Evolutionary conservation across 306 rosid species (phyloP).

Genomic region (Glycine soja): DNA sequence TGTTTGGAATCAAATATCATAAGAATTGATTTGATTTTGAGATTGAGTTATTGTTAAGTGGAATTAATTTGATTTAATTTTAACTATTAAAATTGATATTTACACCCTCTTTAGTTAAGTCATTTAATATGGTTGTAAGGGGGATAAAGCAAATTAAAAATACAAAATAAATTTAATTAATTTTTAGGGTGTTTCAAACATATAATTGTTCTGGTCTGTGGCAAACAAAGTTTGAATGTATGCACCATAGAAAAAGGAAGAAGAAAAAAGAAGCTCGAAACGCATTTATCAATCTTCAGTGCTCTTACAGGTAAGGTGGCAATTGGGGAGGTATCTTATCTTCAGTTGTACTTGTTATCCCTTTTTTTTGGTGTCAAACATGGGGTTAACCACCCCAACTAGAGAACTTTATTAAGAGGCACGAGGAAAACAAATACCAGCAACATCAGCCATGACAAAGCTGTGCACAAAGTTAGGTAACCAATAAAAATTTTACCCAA

Average conservation of each 20-base stretch:
- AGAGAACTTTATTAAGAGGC: too few relatives aligned
- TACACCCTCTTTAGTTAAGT: not conserved
- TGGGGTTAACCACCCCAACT: too few relatives aligned
- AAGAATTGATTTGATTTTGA: not conserved
- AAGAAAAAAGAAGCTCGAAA: not conserved
- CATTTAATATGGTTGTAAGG: not conserved
- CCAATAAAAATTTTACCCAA: too few relatives aligned
- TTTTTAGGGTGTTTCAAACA: not conserved
- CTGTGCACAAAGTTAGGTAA: too few relatives aligned
- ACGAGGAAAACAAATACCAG: too few relatives aligned
- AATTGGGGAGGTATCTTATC: not conserved
- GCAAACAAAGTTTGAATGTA: not conserved
- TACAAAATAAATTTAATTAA: not conserved
- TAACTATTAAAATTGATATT: not conserved
- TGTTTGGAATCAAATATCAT: not conserved
- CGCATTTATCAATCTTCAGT: not conserved
- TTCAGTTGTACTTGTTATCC: not conserved
- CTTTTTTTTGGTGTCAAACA: too few relatives aligned
- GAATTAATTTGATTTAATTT: not conserved
- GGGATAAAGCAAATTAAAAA: not conserved
- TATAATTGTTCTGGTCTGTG: not conserved
- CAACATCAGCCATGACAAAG: too few relatives aligned
- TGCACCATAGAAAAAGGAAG: too few relatives aligned
- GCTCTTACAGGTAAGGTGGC: conserved; percentile 1
- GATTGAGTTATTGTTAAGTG: not conserved